phyloP scores from a whole-genome alignment of 192 early-diverging fungal genomes.

The Thamnidium elegans region DNA sequence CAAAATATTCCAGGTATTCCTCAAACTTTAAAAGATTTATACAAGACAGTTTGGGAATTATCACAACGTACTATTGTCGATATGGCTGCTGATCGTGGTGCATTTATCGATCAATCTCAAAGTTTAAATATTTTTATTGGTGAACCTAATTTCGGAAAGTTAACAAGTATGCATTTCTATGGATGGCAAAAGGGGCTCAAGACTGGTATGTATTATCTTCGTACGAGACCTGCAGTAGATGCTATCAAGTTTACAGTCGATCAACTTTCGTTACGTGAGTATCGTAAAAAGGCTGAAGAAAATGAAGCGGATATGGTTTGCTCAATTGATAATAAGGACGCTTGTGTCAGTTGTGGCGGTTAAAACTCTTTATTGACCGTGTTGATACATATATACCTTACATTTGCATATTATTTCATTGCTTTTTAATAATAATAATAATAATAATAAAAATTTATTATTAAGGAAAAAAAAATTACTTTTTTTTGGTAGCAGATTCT shows the following conservation, averaged over 20 bases:
- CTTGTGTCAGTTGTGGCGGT: constrained; percentile 87
- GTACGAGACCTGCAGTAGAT: constrained; percentile 92
- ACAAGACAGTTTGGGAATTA: constrained; percentile 98
- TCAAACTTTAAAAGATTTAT: constrained; percentile 85
- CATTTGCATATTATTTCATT: too few species aligned
- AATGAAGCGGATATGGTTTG: constrained; percentile 73
- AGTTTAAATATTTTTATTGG: constrained; percentile 94
- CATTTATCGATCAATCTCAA: constrained; percentile 97
- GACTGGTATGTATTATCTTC: constrained; percentile 99
- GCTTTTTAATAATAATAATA: too few species aligned
- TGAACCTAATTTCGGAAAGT: constrained; percentile 90
- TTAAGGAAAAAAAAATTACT: too few species aligned
- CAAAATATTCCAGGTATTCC: constrained; percentile 79
- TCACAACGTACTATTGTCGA: constrained; percentile 89
- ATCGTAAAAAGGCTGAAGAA: constrained; percentile 31
- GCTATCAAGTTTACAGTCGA: constrained; percentile 97
- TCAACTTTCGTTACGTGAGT: constrained; percentile 64
- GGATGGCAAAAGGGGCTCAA: constrained; percentile 97
- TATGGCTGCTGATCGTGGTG: constrained; percentile 95
- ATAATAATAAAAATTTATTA: too few species aligned
- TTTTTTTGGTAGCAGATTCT: too few species aligned
- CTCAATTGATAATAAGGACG: constrained; percentile 90
- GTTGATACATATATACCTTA: background rate
- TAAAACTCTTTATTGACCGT: constrained; percentile 34
- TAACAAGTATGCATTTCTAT: constrained; percentile 98